Percentiles rank a stretch among this genome's conserved stretches.
These are phyloP conservation scores for Pisolithus sp. DNA, from an alignment of 768 basidiomycete species.

Conservation along the genomic window DNA sequence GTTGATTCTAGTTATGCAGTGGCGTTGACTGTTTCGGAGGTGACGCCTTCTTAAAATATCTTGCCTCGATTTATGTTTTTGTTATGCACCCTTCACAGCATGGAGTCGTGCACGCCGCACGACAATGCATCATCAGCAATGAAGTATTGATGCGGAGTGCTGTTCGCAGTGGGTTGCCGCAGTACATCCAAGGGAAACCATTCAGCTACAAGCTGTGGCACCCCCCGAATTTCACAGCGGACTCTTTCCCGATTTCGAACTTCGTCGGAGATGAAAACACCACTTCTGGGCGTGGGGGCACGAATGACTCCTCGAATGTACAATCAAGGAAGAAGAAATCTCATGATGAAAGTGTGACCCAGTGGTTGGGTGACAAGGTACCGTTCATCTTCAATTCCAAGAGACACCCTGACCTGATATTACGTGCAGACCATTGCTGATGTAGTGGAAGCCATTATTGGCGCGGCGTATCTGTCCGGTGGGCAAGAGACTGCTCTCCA, in stretches of 20 bases:
- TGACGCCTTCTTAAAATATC: conserved; percentile 78
- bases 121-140: conserved; percentile 74
- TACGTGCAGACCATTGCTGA: conserved; percentile 66
- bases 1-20: conserved; percentile 16
- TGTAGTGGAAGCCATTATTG: conserved; percentile 79
- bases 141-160: conserved; percentile 53
- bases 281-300: conserved; percentile 5
- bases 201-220: conserved; percentile 64
- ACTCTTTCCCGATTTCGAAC: conserved; percentile 14
- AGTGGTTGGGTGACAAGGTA: conserved; percentile 78
- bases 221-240: conserved; percentile 40
- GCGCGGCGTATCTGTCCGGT: conserved; percentile 71
- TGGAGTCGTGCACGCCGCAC: conserved; percentile 58
- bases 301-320: neutral
- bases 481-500: conserved; percentile 62
- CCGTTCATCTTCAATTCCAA: neutral
- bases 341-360: conserved; percentile 36
- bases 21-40: conserved; percentile 33
- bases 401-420: conserved; percentile 10
- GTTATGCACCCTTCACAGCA: conserved; percentile 56
- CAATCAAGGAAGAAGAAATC: conserved; percentile 32
- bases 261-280: conserved; percentile 26
- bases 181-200: conserved; percentile 67
- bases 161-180: conserved; percentile 52
- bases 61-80: conserved; percentile 69